A percentile compares a stretch with the other conserved stretches of the same genome.
These are phyloP conservation scores for Phanerodontia chrysosporium DNA, from an alignment of 768 basidiomycete genomes.

Conservation along the genomic window DNA sequence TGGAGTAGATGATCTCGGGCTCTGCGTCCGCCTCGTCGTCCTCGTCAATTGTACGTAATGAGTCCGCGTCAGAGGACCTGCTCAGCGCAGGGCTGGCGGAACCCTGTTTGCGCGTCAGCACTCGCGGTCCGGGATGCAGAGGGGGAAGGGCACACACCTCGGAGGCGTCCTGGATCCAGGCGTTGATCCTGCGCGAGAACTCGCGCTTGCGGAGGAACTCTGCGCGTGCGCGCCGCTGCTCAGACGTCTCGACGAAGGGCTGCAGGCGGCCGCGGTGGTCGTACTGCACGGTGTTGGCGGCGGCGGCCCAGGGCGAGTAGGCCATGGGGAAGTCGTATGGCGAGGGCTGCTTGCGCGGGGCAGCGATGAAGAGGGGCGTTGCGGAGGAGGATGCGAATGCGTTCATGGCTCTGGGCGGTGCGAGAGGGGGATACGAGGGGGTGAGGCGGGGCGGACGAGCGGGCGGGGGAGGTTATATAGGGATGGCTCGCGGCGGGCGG, in stretches of 20 bases:
- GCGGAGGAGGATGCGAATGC: slow-evolving; percentile 10
- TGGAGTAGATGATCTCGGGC: slow-evolving; percentile 12
- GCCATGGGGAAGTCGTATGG: not conserved
- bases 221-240: slow-evolving; percentile 46
- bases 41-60: slow-evolving; percentile 9
- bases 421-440: not conserved
- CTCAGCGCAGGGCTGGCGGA: not conserved
- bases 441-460: not conserved
- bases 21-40: not conserved
- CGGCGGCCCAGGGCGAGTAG: not conserved
- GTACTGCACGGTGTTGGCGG: slow-evolving; percentile 8
- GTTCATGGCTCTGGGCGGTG: slow-evolving; percentile 3
- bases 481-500: not conserved
- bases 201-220: slow-evolving; percentile 48
- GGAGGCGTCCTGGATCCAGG: slow-evolving; percentile 27
- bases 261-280: slow-evolving; percentile 43
- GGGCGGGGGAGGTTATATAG: not conserved
- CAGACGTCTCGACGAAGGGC: slow-evolving; percentile 38
- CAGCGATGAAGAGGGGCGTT: not conserved
- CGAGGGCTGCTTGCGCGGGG: not conserved
- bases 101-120: not conserved
- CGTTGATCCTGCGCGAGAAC: slow-evolving; percentile 36
- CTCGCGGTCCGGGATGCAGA: not conserved
- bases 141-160: not conserved
- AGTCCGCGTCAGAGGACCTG: not conserved